Base-by-base conservation (phyloP, 179 eudicot species). In the Actinidia chinensis region DNA sequence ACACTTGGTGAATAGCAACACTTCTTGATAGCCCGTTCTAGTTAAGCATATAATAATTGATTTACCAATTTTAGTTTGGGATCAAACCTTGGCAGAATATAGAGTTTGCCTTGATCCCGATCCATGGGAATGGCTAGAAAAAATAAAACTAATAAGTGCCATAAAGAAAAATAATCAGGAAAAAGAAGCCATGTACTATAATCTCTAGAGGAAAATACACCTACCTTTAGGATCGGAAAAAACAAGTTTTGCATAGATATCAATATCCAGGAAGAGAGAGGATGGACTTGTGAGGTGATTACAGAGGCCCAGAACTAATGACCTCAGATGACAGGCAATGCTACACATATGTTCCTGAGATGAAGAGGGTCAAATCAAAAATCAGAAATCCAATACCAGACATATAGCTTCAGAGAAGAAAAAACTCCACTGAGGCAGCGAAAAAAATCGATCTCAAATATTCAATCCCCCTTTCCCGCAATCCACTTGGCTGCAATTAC, bases 401-500 rank as follows among this genome's bases (percentile, higher is more conserved):
- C 25, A 47, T 8, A 44, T 64, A 64, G 11, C 23, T 48, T n/a
- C 33, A 61, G 11, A 58, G 1, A 71, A 47, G 65, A 61, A 84
- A 68, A 66, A 61, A 47, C 75, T 58, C 93, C 99, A 89, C 86
- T 86, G 50, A 95, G 87, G 56, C 84, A 81, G 54, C 96, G 98
- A 84, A 95, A 92, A n/a, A 82, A 95, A 91, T 12, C 89, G 90
- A 52, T 93, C 98, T 46, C 90, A 81, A 23, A 74, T 85, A 68
- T 95, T 98, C n/a, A n/a, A 89, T 95, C 95, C 75, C 97, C 97
- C 84, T n/a, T n/a, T 92, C 86, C 69, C 93, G 91, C 36, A 92
- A 81, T 66, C 98, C 95, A 83, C 77, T 92, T 82, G 92, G 98
- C 66, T 90, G 93, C 79, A 95, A 84, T 77, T 83, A 92, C 55